These are phyloP conservation scores for Spirogloea muscicola DNA, from an alignment of 139 green algal genomes.

Conservation along the genomic window DNA sequence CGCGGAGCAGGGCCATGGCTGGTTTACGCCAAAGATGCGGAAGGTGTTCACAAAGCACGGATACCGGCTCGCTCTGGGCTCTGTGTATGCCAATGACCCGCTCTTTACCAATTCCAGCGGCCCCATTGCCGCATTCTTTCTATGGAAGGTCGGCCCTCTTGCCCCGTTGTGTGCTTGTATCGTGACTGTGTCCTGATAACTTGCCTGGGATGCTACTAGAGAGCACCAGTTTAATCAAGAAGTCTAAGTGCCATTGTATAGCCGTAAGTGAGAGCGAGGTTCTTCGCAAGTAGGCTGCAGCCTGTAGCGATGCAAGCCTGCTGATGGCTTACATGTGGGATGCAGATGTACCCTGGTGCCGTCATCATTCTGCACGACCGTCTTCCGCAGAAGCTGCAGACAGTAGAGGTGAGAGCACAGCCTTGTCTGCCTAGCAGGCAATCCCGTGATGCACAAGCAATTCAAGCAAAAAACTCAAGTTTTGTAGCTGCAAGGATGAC, in stretches of 20 bases:
- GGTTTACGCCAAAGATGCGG: constrained; percentile 18
- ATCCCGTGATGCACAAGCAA: no score
- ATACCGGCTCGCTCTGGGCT: constrained; percentile 31
- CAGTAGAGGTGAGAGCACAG: constrained; percentile 36
- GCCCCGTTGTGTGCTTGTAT: no score
- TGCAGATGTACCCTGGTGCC: constrained; percentile 32
- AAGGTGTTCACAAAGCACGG: constrained; percentile 7
- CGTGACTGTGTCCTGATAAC: no score
- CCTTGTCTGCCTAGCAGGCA: no score
- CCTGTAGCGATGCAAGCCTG: no score
- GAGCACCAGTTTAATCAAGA: no score
- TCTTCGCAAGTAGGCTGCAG: no score
- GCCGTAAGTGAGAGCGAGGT: no score
- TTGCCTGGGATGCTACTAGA: no score
- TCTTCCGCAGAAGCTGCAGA: not conserved
- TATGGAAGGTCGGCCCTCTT: constrained; percentile 42
- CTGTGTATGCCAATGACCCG: constrained; percentile 20
- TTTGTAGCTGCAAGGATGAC: no score
- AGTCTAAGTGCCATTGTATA: no score
- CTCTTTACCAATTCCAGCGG: constrained; percentile 16
- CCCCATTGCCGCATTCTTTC: constrained; percentile 23
- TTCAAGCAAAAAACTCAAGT: no score
- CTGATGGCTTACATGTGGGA: not conserved
- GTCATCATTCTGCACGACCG: constrained; percentile 36
- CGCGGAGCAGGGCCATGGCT: constrained; percentile 33